These are phyloP conservation scores for Elsinoe fawcettii DNA, from an alignment of 2,329 filamentous ascomycete species.

Conservation along the genomic window DNA sequence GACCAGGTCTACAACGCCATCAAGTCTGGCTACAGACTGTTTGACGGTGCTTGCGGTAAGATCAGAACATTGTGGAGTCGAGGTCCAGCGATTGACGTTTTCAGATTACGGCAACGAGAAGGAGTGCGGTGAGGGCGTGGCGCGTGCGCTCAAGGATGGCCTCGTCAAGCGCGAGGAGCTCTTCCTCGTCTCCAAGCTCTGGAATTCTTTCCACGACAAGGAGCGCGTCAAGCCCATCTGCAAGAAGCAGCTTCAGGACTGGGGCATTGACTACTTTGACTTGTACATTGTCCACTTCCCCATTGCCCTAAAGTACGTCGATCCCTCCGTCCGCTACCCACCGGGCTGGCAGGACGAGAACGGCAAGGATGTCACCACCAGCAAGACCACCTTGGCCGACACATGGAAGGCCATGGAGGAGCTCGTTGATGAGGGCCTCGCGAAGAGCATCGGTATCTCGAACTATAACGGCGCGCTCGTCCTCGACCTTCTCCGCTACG, in stretches of 20 bases:
- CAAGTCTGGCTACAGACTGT: slow-evolving; percentile 53
- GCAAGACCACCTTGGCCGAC: slow-evolving; percentile 67
- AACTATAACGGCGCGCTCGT: slow-evolving; percentile 75
- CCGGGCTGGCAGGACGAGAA: slow-evolving; percentile 65
- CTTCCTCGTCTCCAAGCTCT: slow-evolving; percentile 88
- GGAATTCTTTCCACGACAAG: slow-evolving; percentile 82
- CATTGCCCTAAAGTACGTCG: slow-evolving; percentile 75
- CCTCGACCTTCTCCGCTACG: slow-evolving; percentile 73
- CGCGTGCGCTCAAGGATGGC: slow-evolving; percentile 71
- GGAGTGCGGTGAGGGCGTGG: slow-evolving; percentile 67
- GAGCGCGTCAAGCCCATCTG: slow-evolving; percentile 68
- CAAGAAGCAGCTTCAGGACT: slow-evolving; percentile 70
- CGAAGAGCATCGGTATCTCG: slow-evolving; percentile 68
- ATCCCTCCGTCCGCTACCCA: slow-evolving; percentile 70
- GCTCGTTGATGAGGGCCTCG: slow-evolving; percentile 60
- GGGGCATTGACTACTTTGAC: slow-evolving; percentile 83
- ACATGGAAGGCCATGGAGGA: slow-evolving; percentile 77
- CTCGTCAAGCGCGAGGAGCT: slow-evolving; percentile 77
- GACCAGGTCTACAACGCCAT: slow-evolving; percentile 70
- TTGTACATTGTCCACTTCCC: slow-evolving; percentile 88
- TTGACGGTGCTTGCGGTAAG: slow-evolving; percentile 53
- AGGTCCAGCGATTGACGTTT: not conserved
- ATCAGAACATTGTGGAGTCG: not conserved
- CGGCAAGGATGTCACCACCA: slow-evolving; percentile 49
- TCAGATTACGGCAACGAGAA: slow-evolving; percentile 77